Evolutionary conservation across 2,329 filamentous ascomycete genomes (phyloP).

Genomic region (Chalaropsis ovoidea): DNA sequence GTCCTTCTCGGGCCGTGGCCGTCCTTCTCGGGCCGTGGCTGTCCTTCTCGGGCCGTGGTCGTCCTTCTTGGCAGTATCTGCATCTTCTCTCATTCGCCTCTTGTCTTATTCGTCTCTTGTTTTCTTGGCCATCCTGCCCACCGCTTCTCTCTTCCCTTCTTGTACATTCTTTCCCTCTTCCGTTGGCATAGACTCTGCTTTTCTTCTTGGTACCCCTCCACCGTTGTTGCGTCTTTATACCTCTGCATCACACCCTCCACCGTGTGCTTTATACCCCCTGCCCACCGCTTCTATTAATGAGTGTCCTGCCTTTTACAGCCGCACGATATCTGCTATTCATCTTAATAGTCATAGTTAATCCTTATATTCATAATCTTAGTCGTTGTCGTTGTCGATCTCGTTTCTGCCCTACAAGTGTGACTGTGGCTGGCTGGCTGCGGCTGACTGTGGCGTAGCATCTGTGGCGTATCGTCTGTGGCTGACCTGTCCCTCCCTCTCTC

Average conservation of each 20-base stretch:
- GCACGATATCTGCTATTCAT: background rate
- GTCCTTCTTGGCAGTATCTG: too few relatives aligned
- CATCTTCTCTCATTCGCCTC: too few relatives aligned
- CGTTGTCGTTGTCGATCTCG: background rate
- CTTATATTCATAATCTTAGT: constrained; percentile 14
- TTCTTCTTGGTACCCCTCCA: too few relatives aligned
- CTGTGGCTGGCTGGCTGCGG: background rate
- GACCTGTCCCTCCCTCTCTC: background rate
- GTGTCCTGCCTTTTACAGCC: background rate
- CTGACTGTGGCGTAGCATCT: background rate
- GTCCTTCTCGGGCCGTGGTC: too few relatives aligned
- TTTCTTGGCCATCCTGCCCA: too few relatives aligned
- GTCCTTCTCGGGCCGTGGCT: too few relatives aligned
- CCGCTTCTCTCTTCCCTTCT: too few relatives aligned
- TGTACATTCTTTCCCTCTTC: too few relatives aligned
- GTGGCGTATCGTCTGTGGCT: background rate
- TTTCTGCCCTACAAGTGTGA: background rate
- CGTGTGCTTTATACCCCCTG: constrained; percentile 2
- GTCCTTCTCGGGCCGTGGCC: too few relatives aligned
- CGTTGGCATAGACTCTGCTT: too few relatives aligned
- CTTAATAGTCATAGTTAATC: constrained; percentile 9
- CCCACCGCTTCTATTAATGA: background rate
- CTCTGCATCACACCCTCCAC: background rate
- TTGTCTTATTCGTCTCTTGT: too few relatives aligned
- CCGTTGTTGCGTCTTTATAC: background rate